Conservation (phyloP, 2,329 filamentous ascomycete genomes). For the Aspergillus jensenii region DNA sequence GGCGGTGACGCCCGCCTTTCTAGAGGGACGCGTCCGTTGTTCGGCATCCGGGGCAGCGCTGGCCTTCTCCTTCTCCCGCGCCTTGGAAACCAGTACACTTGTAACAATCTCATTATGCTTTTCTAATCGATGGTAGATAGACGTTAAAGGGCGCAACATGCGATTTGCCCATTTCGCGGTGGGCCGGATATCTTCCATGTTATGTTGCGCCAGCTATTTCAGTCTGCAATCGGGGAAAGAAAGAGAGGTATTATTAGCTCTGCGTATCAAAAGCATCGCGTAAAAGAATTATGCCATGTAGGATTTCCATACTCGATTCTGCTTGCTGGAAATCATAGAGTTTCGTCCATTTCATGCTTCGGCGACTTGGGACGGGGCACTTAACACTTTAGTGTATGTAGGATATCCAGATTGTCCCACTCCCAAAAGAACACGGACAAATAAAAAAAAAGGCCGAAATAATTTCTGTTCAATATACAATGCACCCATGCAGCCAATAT, state of each 20-base stretch:
- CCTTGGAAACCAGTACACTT: constrained; percentile 26
- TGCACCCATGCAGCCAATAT: constrained; percentile 10
- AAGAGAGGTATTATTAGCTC: neutral
- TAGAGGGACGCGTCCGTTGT: neutral
- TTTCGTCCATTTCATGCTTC: constrained; percentile 10
- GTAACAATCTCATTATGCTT: constrained; percentile 39
- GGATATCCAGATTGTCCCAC: neutral
- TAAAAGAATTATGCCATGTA: neutral
- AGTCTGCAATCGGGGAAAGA: neutral
- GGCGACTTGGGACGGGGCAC: neutral
- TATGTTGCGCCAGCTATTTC: constrained; percentile 21
- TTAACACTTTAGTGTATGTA: neutral
- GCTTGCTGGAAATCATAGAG: constrained; percentile 10
- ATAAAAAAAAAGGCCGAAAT: constrained; percentile 5
- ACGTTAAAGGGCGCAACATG: constrained; percentile 43
- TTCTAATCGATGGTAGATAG: constrained; percentile 40
- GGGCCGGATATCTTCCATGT: constrained; percentile 39
- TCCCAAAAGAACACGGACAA: neutral
- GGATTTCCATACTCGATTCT: constrained; percentile 3
- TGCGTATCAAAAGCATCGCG: neutral
- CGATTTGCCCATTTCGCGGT: constrained; percentile 46
- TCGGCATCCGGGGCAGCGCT: constrained; percentile 4
- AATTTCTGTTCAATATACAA: constrained; percentile 7
- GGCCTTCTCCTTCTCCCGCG: constrained; percentile 16
- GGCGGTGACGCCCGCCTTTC: neutral